Evolutionary conservation across 2,329 filamentous ascomycete genomes (phyloP), one percentile per base, ranked within the genome.

Genomic region (Colletotrichum truncatum): DNA sequence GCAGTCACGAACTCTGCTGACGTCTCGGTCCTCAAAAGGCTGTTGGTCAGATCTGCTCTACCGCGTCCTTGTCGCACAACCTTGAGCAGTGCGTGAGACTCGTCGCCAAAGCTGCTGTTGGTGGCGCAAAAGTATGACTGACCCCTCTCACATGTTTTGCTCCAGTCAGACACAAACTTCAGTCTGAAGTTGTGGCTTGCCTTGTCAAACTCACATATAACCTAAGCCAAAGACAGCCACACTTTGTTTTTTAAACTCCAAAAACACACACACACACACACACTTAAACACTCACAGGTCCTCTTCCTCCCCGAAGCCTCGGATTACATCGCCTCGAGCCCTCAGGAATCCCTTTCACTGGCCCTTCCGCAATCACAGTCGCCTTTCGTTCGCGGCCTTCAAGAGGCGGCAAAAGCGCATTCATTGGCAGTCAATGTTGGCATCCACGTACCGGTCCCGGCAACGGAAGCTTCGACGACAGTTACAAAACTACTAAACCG

Each of bases 241-340:
- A n/a, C n/a, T n/a, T n/a, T n/a, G n/a, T n/a, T n/a, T n/a, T n/a
- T n/a, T n/a, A n/a, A n/a, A n/a, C n/a, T n/a, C n/a, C n/a, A n/a
- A n/a, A n/a, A n/a, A n/a, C n/a, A n/a, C n/a, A n/a, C n/a, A n/a
- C n/a, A n/a, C n/a, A n/a, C n/a, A n/a, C n/a, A n/a, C n/a, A n/a
- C n/a, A 14, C 26, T 28, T 21, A 49, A 30, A 1, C 16, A 1
- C 7, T 21, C n/a, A 9, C 46, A 92, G 87, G 88, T 92, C 16
- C 86, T 98, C 52, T 98, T 98, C 81, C 90, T 98, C 56, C 95
- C 95, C 11, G 95, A 98, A 84, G 95, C 95, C 23, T 89, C 88
- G 61, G 94, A 97, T 80, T 98, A 97, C 82, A 94, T 98, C 72
- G 91, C 89, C 18, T 82, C 85, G 2, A 89, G 88, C 1, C 83